Conservation (phyloP, 2,329 filamentous ascomycete species). For the Ceratocystis papillata region DNA sequence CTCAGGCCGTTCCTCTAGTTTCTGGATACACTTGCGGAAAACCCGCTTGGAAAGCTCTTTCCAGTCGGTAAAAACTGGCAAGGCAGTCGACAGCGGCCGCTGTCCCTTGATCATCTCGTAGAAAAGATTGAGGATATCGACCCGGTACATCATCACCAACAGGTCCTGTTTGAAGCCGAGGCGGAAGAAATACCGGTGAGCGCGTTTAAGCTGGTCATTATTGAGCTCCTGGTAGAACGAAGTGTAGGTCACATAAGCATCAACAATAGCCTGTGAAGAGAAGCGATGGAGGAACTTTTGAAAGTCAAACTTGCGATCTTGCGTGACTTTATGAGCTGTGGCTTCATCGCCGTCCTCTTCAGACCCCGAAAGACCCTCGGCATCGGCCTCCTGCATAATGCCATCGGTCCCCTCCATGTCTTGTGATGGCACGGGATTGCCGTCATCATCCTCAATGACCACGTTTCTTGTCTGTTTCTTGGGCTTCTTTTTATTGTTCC, state of each 20-base stretch:
- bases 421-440: constrained; percentile 12
- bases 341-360: constrained; percentile 52
- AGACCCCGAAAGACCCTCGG: constrained; percentile 32
- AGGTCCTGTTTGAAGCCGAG: constrained; percentile 92
- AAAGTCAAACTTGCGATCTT: constrained; percentile 92
- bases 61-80: constrained; percentile 72
- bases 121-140: constrained; percentile 82
- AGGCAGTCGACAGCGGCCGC: constrained; percentile 57
- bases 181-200: constrained; percentile 87
- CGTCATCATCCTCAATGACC: constrained; percentile 19
- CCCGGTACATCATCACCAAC: constrained; percentile 74
- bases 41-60: constrained; percentile 79
- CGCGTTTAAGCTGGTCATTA: constrained; percentile 72
- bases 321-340: constrained; percentile 57
- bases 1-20: constrained; percentile 74
- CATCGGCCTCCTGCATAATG: constrained; percentile 27
- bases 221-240: constrained; percentile 72
- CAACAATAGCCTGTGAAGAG: constrained; percentile 69
- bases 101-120: constrained; percentile 88
- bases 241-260: constrained; percentile 76
- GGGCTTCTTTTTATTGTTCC: constrained; percentile 55
- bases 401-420: constrained; percentile 22
- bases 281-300: constrained; percentile 71
- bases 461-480: constrained; percentile 30
- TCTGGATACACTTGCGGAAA: constrained; percentile 68